Percentiles rank a stretch among this genome's conserved stretches.
These are phyloP conservation scores for Penicillium sclerotiorum DNA, from an alignment of 2,329 filamentous ascomycete genomes.

Conservation along the genomic window DNA sequence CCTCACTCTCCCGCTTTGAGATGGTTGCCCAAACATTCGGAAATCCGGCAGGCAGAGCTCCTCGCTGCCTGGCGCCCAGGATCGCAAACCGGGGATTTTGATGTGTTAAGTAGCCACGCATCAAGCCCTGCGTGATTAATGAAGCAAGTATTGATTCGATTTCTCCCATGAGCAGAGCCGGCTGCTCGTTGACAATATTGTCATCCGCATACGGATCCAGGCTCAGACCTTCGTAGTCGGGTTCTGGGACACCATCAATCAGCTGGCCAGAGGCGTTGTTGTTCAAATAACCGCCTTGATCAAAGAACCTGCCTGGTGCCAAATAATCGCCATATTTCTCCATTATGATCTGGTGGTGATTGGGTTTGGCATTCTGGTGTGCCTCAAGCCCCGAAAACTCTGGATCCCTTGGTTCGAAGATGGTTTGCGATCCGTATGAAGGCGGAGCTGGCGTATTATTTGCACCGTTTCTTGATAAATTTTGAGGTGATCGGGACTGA, in stretches of 20 bases:
- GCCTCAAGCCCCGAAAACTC: slow-evolving; percentile 34
- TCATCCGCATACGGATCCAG: slow-evolving; percentile 60
- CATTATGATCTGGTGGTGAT: slow-evolving; percentile 17
- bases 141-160: slow-evolving; percentile 78
- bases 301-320: slow-evolving; percentile 37
- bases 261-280: slow-evolving; percentile 26
- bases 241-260: slow-evolving; percentile 32
- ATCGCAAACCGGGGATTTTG: slow-evolving; percentile 77
- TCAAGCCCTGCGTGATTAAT: slow-evolving; percentile 75
- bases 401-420: slow-evolving; percentile 33
- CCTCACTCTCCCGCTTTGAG: slow-evolving; percentile 60
- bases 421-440: slow-evolving; percentile 31
- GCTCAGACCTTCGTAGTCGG: slow-evolving; percentile 47
- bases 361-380: slow-evolving; percentile 3
- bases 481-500: slow-evolving; percentile 48
- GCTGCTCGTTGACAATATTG: slow-evolving; percentile 21
- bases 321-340: slow-evolving; percentile 41
- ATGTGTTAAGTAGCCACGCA: slow-evolving; percentile 84
- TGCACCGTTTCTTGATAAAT: background rate
- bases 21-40: slow-evolving; percentile 73
- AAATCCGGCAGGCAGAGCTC: slow-evolving; percentile 58
- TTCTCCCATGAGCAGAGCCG: slow-evolving; percentile 57
- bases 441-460: slow-evolving; percentile 14
- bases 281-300: slow-evolving; percentile 32
- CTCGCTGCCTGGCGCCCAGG: slow-evolving; percentile 61